Evolutionary conservation across 75 land plant genomes (phyloP).

Genomic region (Pinus taeda): DNA sequence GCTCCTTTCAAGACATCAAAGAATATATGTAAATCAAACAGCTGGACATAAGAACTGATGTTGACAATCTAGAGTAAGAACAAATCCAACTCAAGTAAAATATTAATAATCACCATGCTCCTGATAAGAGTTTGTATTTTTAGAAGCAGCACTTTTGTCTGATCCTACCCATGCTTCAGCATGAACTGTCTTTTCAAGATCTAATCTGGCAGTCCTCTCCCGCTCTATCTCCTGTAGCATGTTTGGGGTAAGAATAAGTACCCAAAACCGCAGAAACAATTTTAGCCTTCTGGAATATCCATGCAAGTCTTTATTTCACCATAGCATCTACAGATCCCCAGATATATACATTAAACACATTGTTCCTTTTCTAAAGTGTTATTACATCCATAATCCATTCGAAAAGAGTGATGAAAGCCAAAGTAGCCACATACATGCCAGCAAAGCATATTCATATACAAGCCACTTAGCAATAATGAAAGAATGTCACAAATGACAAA

Average conservation of each 20-base stretch:
- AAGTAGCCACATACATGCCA: neutral
- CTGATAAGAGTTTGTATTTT: slow-evolving; percentile 22
- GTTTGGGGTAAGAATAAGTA: neutral
- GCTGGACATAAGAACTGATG: neutral
- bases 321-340: neutral
- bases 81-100: neutral
- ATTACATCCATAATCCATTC: neutral
- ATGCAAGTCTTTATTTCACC: neutral
- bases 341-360: neutral
- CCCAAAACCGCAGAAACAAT: neutral
- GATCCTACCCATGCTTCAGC: slow-evolving; percentile 40
- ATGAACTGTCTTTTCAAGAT: slow-evolving; percentile 62
- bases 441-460: neutral
- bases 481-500: neutral
- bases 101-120: slow-evolving; percentile 43
- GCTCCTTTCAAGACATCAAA: slow-evolving; percentile 20
- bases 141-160: slow-evolving; percentile 41
- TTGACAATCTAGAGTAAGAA: neutral
- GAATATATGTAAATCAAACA: neutral
- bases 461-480: neutral
- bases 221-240: slow-evolving; percentile 72
- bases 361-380: neutral
- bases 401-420: neutral
- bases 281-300: neutral
- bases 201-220: slow-evolving; percentile 63